phyloP scores from a whole-genome alignment of 2,329 filamentous ascomycete genomes.

The Penicillium sp. region DNA sequence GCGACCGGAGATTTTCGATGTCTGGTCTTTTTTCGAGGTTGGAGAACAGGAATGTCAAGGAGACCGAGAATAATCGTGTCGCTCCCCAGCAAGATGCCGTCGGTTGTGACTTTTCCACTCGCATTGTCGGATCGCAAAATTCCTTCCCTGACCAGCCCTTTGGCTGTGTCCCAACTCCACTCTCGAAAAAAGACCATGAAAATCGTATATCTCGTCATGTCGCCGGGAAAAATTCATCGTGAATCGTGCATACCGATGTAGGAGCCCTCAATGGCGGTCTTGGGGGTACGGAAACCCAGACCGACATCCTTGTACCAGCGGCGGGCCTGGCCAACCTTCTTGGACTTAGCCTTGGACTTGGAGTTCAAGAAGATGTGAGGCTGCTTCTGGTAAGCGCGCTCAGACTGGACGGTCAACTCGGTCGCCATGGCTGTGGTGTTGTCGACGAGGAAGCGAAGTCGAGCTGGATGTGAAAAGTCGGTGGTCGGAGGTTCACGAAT shows the following conservation, averaged over 20 bases:
- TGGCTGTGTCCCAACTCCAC: conserved; percentile 6
- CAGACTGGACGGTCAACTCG: conserved; percentile 98
- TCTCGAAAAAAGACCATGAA: conserved; percentile 19
- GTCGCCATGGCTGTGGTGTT: conserved; percentile 79
- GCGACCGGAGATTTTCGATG: conserved; percentile 9
- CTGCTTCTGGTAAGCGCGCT: conserved; percentile 99
- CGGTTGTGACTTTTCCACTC: not conserved
- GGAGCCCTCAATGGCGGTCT: conserved; percentile 95
- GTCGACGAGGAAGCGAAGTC: conserved; percentile 43
- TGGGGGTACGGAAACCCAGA: conserved; percentile 98
- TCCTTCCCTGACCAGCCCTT: not conserved
- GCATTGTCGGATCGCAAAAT: not conserved
- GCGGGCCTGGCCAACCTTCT: conserved; percentile 82
- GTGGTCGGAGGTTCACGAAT: conserved; percentile 28
- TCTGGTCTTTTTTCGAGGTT: conserved; percentile 12
- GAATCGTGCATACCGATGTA: conserved; percentile 85
- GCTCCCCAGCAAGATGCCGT: not conserved
- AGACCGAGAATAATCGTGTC: not conserved
- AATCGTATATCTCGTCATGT: conserved; percentile 17
- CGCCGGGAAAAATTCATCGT: conserved; percentile 21
- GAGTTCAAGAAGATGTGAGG: conserved; percentile 99
- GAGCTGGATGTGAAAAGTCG: conserved; percentile 34
- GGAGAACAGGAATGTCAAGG: not conserved
- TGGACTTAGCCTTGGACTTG: conserved; percentile 82
- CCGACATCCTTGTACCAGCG: conserved; percentile 99